Evolutionary conservation across 2,329 filamentous ascomycete genomes (phyloP).

Genomic region (Chaetomiaceae sp.): DNA sequence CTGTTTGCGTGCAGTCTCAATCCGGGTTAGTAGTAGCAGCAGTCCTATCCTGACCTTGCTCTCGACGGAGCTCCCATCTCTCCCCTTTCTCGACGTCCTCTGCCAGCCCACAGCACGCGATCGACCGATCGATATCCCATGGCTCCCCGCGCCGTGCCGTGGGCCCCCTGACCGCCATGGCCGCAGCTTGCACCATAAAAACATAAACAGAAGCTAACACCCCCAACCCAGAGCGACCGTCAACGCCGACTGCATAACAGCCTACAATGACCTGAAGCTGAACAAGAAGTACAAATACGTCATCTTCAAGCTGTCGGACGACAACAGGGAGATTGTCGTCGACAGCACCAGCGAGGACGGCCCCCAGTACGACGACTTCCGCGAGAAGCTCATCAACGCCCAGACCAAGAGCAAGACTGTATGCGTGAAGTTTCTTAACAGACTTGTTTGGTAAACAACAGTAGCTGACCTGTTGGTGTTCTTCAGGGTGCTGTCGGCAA

Average conservation of each 20-base stretch:
- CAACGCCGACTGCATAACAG: slow-evolving; percentile 62
- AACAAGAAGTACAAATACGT: slow-evolving; percentile 79
- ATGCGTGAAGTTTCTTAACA: slow-evolving; percentile 30
- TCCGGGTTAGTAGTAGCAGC: slow-evolving; percentile 56
- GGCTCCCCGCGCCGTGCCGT: no score
- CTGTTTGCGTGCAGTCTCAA: slow-evolving; percentile 51
- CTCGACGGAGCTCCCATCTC: not conserved
- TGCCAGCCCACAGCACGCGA: not conserved
- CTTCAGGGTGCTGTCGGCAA: slow-evolving; percentile 52
- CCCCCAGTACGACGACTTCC: slow-evolving; percentile 67
- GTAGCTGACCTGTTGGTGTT: not conserved
- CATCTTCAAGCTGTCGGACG: slow-evolving; percentile 81
- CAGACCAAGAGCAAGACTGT: slow-evolving; percentile 67
- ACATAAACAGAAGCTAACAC: slow-evolving; percentile 8
- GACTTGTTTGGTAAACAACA: not conserved
- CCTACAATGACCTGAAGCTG: slow-evolving; percentile 80
- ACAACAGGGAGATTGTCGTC: slow-evolving; percentile 77
- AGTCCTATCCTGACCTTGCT: not conserved
- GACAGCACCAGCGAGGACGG: slow-evolving; percentile 62
- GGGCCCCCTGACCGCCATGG: no score
- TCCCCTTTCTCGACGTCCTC: not conserved
- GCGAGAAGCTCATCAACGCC: slow-evolving; percentile 68
- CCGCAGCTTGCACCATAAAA: not conserved
- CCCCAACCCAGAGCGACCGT: slow-evolving; percentile 58
- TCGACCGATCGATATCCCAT: no score